Conservation (phyloP, 192 early-diverging fungal species). For the Coemansia sp. region DNA sequence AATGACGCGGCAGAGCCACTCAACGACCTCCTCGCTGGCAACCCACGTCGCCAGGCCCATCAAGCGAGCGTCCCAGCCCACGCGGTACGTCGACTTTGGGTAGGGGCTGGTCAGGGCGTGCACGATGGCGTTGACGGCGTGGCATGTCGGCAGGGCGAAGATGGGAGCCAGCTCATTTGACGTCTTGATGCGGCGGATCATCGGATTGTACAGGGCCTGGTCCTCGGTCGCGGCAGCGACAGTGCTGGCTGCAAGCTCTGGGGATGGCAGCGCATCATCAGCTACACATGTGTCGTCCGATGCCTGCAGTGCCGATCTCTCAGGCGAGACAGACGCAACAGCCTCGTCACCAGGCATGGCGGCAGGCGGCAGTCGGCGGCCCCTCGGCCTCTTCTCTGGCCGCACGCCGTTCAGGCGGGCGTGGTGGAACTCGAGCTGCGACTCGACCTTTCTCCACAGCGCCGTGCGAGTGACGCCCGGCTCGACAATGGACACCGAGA, state of each 20-base stretch:
- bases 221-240: conserved; percentile 3
- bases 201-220: conserved; percentile 36
- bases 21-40: conserved; percentile 46
- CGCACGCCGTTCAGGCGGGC: conserved; percentile 42
- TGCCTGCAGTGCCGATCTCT: not conserved
- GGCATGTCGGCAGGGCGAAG: conserved; percentile 49
- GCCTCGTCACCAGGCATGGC: conserved; percentile 49
- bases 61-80: conserved; percentile 56
- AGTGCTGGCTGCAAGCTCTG: not conserved
- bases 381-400: not conserved
- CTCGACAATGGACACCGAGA: conserved; percentile 50
- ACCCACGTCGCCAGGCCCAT: conserved; percentile 42
- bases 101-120: conserved; percentile 52
- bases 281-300: conserved; percentile 14
- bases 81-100: conserved; percentile 54
- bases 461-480: conserved; percentile 47
- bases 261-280: not conserved
- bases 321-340: conserved; percentile 34
- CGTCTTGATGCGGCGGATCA: conserved; percentile 48
- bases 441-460: conserved; percentile 53
- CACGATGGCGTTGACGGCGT: conserved; percentile 44
- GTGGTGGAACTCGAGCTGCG: conserved; percentile 53
- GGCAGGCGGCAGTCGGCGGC: conserved; percentile 6
- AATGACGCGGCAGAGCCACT: conserved; percentile 52
- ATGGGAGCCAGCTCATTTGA: conserved; percentile 46